A percentile compares a stretch with the other conserved stretches of the same genome.
These are phyloP conservation scores for Candida nemodendra DNA, from an alignment of 805 yeast genomes.

Conservation along the genomic window DNA sequence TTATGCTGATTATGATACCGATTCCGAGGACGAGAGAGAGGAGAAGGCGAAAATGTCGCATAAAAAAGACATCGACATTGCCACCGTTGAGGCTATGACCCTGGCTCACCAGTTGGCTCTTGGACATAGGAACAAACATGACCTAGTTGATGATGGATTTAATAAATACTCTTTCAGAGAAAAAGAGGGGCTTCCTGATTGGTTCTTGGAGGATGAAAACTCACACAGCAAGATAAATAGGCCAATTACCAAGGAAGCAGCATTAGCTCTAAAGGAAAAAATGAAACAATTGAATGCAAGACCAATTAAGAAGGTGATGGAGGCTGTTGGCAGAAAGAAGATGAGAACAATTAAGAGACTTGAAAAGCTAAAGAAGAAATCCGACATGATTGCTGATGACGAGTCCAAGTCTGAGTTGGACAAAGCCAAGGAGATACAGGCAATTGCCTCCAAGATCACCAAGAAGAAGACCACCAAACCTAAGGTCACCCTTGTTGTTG, in stretches of 20 bases:
- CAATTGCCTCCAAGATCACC: slow-evolving; percentile 78
- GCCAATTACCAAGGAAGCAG: slow-evolving; percentile 95
- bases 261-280: slow-evolving; percentile 72
- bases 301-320: slow-evolving; percentile 98
- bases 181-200: slow-evolving; percentile 86
- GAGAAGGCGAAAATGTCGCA: slow-evolving; percentile 46
- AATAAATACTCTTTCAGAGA: slow-evolving; percentile 92
- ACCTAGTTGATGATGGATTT: slow-evolving; percentile 87
- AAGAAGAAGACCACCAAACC: slow-evolving; percentile 70
- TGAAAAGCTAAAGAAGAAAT: slow-evolving; percentile 88
- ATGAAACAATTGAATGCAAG: slow-evolving; percentile 86
- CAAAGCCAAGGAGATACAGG: slow-evolving; percentile 89
- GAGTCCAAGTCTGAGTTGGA: slow-evolving; percentile 85
- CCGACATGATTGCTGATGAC: slow-evolving; percentile 88
- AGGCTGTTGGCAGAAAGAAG: slow-evolving; percentile 95
- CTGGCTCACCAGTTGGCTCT: slow-evolving; percentile 93
- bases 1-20: slow-evolving; percentile 44
- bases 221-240: slow-evolving; percentile 79
- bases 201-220: slow-evolving; percentile 94
- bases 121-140: slow-evolving; percentile 82
- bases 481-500: slow-evolving; percentile 84
- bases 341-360: slow-evolving; percentile 84
- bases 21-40: slow-evolving; percentile 51
- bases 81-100: slow-evolving; percentile 97
- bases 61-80: slow-evolving; percentile 69